These are phyloP conservation scores for Elongisporangium prolatum DNA, from an alignment of 352 stramenopile species.

Conservation along the genomic window DNA sequence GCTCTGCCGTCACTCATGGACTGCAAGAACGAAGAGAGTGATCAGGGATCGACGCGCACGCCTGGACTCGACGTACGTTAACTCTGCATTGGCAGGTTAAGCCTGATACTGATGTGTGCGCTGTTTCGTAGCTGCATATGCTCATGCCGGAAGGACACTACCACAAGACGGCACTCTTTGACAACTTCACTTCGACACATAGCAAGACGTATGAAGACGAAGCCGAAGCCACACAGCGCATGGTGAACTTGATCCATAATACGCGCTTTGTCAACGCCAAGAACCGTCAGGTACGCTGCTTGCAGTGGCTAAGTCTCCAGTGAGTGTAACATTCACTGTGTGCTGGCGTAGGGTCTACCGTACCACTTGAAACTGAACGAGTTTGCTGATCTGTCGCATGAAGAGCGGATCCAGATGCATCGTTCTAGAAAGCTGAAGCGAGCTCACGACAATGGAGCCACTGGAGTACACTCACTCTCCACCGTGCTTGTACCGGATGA, in stretches of 20 bases:
- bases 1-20: conserved; percentile 76
- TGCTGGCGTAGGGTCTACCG: conserved; percentile 41
- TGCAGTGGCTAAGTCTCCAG: not conserved
- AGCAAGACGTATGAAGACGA: conserved; percentile 53
- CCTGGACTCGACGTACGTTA: conserved; percentile 60
- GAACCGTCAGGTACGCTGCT: conserved; percentile 59
- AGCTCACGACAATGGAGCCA: conserved; percentile 57
- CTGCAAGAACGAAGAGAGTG: conserved; percentile 54
- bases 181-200: conserved; percentile 57
- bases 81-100: not conserved
- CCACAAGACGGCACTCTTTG: conserved; percentile 58
- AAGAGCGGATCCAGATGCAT: conserved; percentile 54
- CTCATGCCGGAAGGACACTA: conserved; percentile 65
- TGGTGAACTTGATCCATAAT: conserved; percentile 77
- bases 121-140: conserved; percentile 59
- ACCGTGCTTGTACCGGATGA: conserved; percentile 46
- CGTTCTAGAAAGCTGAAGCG: conserved; percentile 41
- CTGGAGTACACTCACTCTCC: conserved; percentile 29
- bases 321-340: not conserved
- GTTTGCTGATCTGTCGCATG: conserved; percentile 76
- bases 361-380: conserved; percentile 80
- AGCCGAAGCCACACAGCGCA: conserved; percentile 40
- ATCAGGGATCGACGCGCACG: conserved; percentile 33
- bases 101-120: conserved; percentile 6
- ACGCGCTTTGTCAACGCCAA: conserved; percentile 81